Base-by-base conservation (phyloP, 2,329 filamentous ascomycete genomes). In the Pseudogymnoascus sp. region DNA sequence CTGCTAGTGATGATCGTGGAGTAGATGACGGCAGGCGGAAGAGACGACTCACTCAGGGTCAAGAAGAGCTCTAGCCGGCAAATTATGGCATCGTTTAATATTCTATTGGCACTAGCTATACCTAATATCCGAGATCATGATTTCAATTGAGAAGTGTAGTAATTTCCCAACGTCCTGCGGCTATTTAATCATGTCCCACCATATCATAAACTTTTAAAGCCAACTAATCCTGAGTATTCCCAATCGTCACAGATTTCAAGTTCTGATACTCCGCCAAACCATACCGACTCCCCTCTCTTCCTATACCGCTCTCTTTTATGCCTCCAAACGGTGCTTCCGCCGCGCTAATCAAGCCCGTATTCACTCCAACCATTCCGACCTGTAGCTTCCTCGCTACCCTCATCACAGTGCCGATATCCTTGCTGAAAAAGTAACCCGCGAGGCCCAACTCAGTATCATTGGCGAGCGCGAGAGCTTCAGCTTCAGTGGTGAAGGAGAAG, bases 241-340 rank as follows among this genome's bases (percentile, higher is more conserved):
- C 42, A 23, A 47, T 47, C 42, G 42, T 47, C 42, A 87, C 78
- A 72, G 82, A 89, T 81, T 93, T 93, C 67, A 88, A 88, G 44
- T 83, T 77, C 72, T 87, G 81, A 73, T 91, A 93, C 76, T 93
- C 90, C 13, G 86, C 84, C 66, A 92, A 86, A 15, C 90, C 90
- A 65, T 92, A 89, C 74, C 86, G 83, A 67, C 87, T 88, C 8
- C 90, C 90, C 75, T 95, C 91, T 50, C 89, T 80, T 2, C 90
- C 90, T 69, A 92, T 92, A 0, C 90, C 90, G 69, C 86, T 90
- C 77, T 92, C 81, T 77, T 95, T 95, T 53, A 95, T 87, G 68
- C 90, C 90, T 15, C 90, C 90, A 72, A 95, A 95, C n/a, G 68
- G 66, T 62, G 57, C 61, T 60, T 67, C 67, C 13, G 62, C 63